Evolutionary conservation across 495 filamentous ascomycete species (phyloP), one percentile per base, ranked within the genome.

Genomic region (Aspergillus kassunensis): DNA sequence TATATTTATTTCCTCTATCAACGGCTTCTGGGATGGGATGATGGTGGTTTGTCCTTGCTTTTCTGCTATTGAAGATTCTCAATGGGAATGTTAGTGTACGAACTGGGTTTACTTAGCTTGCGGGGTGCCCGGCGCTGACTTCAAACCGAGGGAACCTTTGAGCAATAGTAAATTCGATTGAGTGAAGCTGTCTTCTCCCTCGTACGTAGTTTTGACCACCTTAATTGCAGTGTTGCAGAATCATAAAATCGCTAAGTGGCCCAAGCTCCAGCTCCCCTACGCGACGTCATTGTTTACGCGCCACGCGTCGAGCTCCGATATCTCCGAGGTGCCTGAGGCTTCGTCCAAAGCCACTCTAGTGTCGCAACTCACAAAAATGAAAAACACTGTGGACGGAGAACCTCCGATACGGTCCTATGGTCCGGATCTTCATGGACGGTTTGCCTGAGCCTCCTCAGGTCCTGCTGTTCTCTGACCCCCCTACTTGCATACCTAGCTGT

Each of bases 1-100:
- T 54, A 55, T 59, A 50, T 55, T 60, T 61, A 52, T 60, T 54
- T 69, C 65, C 53, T 60, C 49, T 62, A 58, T 68, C 59, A 62
- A 68, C 53, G 68, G 65, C 58, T 69, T 67, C 57, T 67, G 67
- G 69, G 58, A 64, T 66, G 67, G 69, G 69, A 66, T 62, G 64
- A 67, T 59, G 69, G 68, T 61, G 69, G 71, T 71, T 67, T 68
- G 61, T 66, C 56, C 61, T 63, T 69, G 59, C 59, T 70, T 69
- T 71, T 66, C 56, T 63, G 67, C 67, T 62, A 58, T 62, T 62
- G 61, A 59, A 62, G 58, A 57, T 65, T 52, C 63, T 63, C 59
- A 53, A 69, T 67, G 60, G 64, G 63, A 60, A 62, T 61, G 60
- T 64, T 63, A 62, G 58, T 56, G 55, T 62, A 61, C 40, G 59